Evolutionary conservation across 2,329 filamentous ascomycete species (phyloP).

Genomic region (Xylaria sp.): DNA sequence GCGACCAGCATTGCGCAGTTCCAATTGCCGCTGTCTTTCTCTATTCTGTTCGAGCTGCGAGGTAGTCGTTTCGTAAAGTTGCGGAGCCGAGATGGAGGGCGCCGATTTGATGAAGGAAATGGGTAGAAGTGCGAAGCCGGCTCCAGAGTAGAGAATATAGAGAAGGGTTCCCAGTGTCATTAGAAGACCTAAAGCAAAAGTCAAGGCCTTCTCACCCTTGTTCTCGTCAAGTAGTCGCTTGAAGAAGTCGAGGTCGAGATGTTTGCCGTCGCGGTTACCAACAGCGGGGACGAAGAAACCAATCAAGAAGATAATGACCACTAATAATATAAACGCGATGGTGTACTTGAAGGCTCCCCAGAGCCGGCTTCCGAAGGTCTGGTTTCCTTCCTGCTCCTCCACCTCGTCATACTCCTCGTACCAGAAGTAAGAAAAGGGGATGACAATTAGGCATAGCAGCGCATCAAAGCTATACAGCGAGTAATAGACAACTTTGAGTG

Average conservation of each 20-base stretch:
- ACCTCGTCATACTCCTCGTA: conserved; percentile 98
- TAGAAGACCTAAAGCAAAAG: conserved; percentile 89
- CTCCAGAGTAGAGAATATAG: conserved; percentile 88
- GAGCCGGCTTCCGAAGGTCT: conserved; percentile 76
- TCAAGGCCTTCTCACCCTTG: conserved; percentile 90
- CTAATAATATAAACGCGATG: conserved; percentile 80
- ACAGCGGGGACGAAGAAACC: conserved; percentile 94
- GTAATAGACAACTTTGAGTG: conserved; percentile 92
- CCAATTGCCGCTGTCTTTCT: conserved; percentile 90
- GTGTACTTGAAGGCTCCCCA: conserved; percentile 94
- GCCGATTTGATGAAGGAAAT: conserved; percentile 93
- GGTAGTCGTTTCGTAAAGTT: conserved; percentile 79
- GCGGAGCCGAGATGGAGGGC: conserved; percentile 84
- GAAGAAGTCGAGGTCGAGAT: conserved; percentile 91
- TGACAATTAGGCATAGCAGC: conserved; percentile 85
- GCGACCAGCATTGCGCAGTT: conserved; percentile 83
- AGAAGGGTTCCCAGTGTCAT: conserved; percentile 87
- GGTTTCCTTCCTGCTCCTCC: conserved; percentile 80
- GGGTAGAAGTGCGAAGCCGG: conserved; percentile 88
- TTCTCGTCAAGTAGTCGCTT: conserved; percentile 85
- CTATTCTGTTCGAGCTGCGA: conserved; percentile 87
- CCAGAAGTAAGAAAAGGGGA: conserved; percentile 98
- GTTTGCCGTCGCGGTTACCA: conserved; percentile 70
- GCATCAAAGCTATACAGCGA: conserved; percentile 91
- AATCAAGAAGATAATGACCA: conserved; percentile 85